Conservation (phyloP, 192 early-diverging fungal species). For the Phycomyces blakesleeanus region DNA sequence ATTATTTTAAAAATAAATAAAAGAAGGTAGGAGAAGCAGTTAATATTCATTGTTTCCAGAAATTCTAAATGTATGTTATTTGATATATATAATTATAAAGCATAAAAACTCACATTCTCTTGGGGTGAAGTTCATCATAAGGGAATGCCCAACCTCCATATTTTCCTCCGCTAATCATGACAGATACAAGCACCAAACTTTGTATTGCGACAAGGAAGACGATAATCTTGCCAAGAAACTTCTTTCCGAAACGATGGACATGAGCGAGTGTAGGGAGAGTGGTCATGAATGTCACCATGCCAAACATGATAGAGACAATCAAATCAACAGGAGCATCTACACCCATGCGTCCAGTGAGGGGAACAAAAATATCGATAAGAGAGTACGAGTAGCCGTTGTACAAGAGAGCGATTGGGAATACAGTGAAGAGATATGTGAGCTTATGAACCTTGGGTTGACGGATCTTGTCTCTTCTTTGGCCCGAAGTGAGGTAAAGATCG, state of each 20-base stretch:
- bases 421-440: conserved; percentile 35
- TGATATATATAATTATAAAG: conserved; percentile 3
- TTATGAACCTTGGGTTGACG: conserved; percentile 15
- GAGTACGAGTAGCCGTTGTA: conserved; percentile 38
- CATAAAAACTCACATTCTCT: conserved; percentile 38
- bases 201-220: conserved; percentile 23
- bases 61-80: too few species aligned
- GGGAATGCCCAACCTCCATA: conserved; percentile 34
- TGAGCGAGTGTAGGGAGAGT: conserved; percentile 47
- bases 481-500: conserved; percentile 21
- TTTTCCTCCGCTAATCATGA: conserved; percentile 25
- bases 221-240: conserved; percentile 28
- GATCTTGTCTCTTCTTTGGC: conserved; percentile 8
- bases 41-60: too few species aligned
- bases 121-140: conserved; percentile 62
- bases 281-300: conserved; percentile 41
- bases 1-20: not conserved
- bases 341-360: conserved; percentile 66
- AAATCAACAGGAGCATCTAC: conserved; percentile 60
- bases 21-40: too few species aligned
- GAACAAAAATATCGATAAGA: conserved; percentile 61
- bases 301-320: conserved; percentile 56
- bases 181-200: conserved; percentile 32
- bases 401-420: conserved; percentile 27
- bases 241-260: conserved; percentile 45